Evolutionary conservation across 352 stramenopile genomes (phyloP), one percentile per base, ranked within the genome.

Genomic region (Globisporangium emineosum): DNA sequence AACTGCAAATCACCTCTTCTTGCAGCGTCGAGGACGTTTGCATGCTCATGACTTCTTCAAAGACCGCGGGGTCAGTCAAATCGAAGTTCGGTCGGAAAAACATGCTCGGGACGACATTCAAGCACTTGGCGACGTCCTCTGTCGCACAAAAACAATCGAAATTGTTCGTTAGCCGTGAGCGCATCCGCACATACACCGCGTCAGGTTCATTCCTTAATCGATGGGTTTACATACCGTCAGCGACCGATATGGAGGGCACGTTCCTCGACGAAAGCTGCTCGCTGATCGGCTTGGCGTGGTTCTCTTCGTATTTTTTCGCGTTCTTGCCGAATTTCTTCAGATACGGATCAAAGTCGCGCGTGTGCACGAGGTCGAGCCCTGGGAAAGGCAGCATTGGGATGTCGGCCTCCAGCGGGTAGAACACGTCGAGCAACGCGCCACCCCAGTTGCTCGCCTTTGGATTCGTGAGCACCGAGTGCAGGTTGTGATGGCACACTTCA

Each of bases 241-340:
- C 86, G 25, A 91, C 81, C 4, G 77, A 81, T 42, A 95, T 82
- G 19, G 86, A 90, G 27, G 86, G 86, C 45, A 95, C 86, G 40
- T 92, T 87, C 59, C 71, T 91, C 29, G 86, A 95, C 35, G 86
- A 88, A 27, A 95, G 81, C 75, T 95, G 86, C 60, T 95, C 83
- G 49, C 69, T 88, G 33, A 95, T 78, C 8, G 84, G 82, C 57
- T 89, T 83, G 30, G 72, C 65, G 62, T 95, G 86, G 63, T 93
- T 95, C 21, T 85, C 77, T 61, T 88, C 81, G 71, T 91, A 92
- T 45, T 76, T 76, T 57, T 79, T 69, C 50, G 83, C 79, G 65
- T 71, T 75, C 43, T 83, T 81, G 33, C 86, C 85, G 57, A 87
- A 86, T 23, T 87, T 86, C 29, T 78, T 83, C 32, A 93, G 55